Conservation (phyloP, 129 eudicot species). For the Lactuca saligna region DNA sequence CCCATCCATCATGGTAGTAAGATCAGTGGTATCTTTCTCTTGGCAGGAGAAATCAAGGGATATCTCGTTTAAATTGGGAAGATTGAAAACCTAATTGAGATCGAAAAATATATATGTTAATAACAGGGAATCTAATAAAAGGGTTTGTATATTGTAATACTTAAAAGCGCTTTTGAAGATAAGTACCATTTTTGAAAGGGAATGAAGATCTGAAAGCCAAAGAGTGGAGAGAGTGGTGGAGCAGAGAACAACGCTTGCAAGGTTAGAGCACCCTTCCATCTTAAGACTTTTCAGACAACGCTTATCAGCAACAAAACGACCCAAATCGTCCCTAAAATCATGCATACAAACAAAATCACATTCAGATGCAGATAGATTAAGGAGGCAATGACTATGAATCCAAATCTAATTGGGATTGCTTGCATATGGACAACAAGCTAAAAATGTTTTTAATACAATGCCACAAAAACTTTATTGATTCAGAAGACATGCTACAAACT, state of each 20-base stretch:
- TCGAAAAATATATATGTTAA: neutral
- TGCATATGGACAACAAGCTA: neutral
- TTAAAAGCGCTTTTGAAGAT: conserved; percentile 1
- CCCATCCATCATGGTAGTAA: conserved; percentile 60
- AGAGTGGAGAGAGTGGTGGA: conserved; percentile 75
- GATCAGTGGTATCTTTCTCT: conserved; percentile 80
- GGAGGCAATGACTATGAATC: neutral
- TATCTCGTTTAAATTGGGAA: conserved; percentile 80
- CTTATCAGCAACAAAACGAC: conserved; percentile 85
- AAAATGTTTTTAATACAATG: neutral
- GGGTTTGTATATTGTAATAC: neutral
- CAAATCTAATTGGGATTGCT: neutral
- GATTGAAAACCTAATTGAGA: conserved; percentile 64
- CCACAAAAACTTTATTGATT: neutral
- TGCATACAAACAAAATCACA: conserved; percentile 1
- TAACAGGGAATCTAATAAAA: neutral
- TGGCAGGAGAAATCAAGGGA: conserved; percentile 77
- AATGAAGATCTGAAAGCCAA: conserved; percentile 93
- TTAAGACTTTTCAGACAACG: conserved; percentile 76
- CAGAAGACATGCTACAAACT: neutral
- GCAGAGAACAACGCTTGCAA: conserved; percentile 64
- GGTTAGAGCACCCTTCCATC: conserved; percentile 85
- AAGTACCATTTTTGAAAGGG: conserved; percentile 77
- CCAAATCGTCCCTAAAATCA: conserved; percentile 77
- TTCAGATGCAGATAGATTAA: conserved; percentile 5